Evolutionary conservation across 2,329 filamentous ascomycete species (phyloP), one percentile per base, ranked within the genome.

Genomic region (Ophiosphaerella narmari): DNA sequence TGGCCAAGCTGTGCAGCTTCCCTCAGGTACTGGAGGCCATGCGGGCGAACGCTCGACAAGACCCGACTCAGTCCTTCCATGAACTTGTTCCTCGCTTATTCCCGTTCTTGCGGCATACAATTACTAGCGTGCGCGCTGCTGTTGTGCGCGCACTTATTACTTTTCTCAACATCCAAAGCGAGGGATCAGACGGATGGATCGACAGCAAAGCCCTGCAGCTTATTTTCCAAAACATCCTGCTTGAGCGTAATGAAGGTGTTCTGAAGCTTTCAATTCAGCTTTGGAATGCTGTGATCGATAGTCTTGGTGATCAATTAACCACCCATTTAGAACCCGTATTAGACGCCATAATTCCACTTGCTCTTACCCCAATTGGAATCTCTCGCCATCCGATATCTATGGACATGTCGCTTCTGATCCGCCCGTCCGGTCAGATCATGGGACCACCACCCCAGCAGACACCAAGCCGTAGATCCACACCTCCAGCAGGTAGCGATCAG

Each of bases 1-100:
- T 99, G 14, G 94, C 95, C 12, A 97, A 94, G 52, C 84, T 99
- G 2, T 99, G 94, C 77, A 89, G 91, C 56, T 99, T 97, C 77
- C 90, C 90, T 0, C 85, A 96, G 75, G 93, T 97, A 7, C 77
- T 99, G 29, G 86, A 93, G 53, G 89, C 93, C 12, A 99, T 99
- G 94, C 96, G 96, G 75, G 78, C 80, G 26, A 96, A 95, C 48
- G 93, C 93, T 7, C 60, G 56, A 37, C 82, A 88, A 63, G 89
- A 97, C 65, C 83, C 90, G 11, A 88, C 92, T 61, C 88, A 93
- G 47, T 96, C 93, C 1, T 99, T 99, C 71, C 90, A 90, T 4
- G 85, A 94, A 55, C 81, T 99, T 29, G 93, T 99, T 5, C 94
- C 95, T 21, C 86, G 94, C 39, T 84, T 99, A 3, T 99, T 97